Evolutionary conservation across 352 stramenopile genomes (phyloP).

Genomic region (Globisporangium barbulae): DNA sequence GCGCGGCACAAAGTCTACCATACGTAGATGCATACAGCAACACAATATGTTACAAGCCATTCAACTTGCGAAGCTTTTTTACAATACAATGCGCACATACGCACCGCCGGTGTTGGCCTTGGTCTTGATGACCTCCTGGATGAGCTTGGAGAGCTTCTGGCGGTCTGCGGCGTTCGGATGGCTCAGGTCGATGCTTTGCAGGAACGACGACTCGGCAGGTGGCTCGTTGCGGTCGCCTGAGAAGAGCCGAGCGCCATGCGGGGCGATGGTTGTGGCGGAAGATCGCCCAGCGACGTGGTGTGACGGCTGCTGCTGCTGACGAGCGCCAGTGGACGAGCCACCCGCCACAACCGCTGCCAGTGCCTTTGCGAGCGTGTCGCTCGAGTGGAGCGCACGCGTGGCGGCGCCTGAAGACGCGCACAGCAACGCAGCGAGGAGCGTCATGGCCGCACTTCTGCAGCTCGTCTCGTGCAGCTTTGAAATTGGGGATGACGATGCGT

Average conservation of each 20-base stretch:
- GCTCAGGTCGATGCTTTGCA: slow-evolving; percentile 48
- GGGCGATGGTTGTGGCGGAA: not conserved
- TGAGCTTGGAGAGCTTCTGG: slow-evolving; percentile 55
- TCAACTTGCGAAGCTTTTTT: not conserved
- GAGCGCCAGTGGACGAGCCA: not conserved
- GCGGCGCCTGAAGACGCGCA: not conserved
- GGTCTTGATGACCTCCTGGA: slow-evolving; percentile 67
- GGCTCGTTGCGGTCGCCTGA: slow-evolving; percentile 3
- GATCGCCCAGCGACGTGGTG: not conserved
- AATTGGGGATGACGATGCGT: not conserved
- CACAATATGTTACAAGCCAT: not conserved
- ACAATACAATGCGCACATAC: slow-evolving; percentile 10
- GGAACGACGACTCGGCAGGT: slow-evolving; percentile 38
- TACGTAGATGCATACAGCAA: not conserved
- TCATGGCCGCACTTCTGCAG: not conserved
- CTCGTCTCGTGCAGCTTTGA: not conserved
- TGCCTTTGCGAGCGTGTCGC: not conserved
- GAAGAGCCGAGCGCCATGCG: not conserved
- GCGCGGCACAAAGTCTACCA: slow-evolving; percentile 73
- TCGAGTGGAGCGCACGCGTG: not conserved
- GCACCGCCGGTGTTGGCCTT: slow-evolving; percentile 61
- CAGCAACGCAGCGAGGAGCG: not conserved
- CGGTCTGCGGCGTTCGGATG: slow-evolving; percentile 33
- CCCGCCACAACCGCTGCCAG: not conserved
- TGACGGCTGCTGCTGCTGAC: not conserved